Base-by-base conservation (phyloP, 495 filamentous ascomycete genomes). In the Aspergillus avenaceus region DNA sequence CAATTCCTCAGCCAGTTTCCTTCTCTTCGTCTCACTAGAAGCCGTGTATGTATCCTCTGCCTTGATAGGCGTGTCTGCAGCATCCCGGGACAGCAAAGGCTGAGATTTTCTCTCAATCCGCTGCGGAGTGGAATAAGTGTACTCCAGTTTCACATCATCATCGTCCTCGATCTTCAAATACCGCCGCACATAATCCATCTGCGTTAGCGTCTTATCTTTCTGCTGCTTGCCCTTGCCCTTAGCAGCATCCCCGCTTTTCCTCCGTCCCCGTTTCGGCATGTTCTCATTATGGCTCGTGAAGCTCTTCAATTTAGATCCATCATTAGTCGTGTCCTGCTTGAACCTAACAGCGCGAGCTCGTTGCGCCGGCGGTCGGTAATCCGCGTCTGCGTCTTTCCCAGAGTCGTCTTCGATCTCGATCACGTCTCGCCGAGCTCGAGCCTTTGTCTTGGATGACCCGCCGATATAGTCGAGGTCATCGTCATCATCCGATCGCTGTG, bases 121-220 rank as follows among this genome's bases (percentile, higher is more conserved):
- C 14, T 56, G 56, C 14, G 63, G 53, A 13, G 56, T 54, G 1
- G 53, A 45, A 46, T 62, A 60, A 12, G 65, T 62, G 26, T 74
- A 71, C 36, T 67, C 65, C 54, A 72, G 46, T 24, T 70, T 65
- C 46, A 61, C 38, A 41, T 74, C 70, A 25, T 70, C 69, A 21
- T 71, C 68, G 7, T 66, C 56, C 13, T 70, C 64, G 37, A 76
- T 67, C 27, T 64, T 57, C 31, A 73, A 56, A 36, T 65, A 69
- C 3, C 66, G 71, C 24, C 62, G 63, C 38, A 76, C 71, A 47
- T 71, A 76, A 41, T 72, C 61, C 71, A 76, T 76, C 50, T 76
- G 73, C 8, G 73, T 76, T 7, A 76, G 60, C 4, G 73, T 76
- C 34, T 73, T 74, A 22, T 72, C 61, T 14, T 61, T 59, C 48